Evolutionary conservation across 2,329 filamentous ascomycete genomes (phyloP).

Genomic region (Aspergillus udagawae): DNA sequence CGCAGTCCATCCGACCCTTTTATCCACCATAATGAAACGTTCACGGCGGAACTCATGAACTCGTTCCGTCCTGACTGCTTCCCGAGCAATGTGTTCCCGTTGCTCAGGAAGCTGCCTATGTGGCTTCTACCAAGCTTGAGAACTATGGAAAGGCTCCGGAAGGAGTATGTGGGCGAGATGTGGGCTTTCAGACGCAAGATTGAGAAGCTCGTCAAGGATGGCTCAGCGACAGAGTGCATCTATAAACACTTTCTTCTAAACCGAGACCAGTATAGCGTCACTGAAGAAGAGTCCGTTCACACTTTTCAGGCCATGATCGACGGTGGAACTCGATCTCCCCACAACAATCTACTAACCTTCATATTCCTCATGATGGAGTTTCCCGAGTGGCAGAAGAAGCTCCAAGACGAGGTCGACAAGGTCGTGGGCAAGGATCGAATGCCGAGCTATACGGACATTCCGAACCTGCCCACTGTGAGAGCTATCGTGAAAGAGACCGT

Average conservation of each 20-base stretch:
- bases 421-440: constrained; percentile 7
- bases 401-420: constrained; percentile 4
- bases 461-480: constrained; percentile 3
- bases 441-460: constrained; percentile 3
- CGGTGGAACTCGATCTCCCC: constrained; percentile 3
- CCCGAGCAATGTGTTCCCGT: background rate
- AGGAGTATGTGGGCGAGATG: constrained; percentile 4
- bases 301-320: constrained; percentile 5
- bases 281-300: constrained; percentile 4
- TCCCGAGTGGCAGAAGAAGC: constrained; percentile 5
- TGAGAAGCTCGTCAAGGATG: background rate
- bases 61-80: constrained; percentile 4
- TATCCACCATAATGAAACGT: constrained; percentile 2
- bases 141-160: constrained; percentile 3
- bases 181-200: constrained; percentile 3
- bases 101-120: background rate
- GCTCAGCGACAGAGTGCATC: constrained; percentile 1
- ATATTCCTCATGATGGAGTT: constrained; percentile 6
- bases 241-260: constrained; percentile 3
- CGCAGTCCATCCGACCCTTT: constrained; percentile 2
- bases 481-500: constrained; percentile 3
- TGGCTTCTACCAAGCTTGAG: constrained; percentile 4
- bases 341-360: constrained; percentile 2
- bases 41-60: constrained; percentile 4
- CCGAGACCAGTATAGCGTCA: constrained; percentile 1